phyloP scores from a whole-genome alignment of 208 protist genomes.

The Hexamita inflata region DNA sequence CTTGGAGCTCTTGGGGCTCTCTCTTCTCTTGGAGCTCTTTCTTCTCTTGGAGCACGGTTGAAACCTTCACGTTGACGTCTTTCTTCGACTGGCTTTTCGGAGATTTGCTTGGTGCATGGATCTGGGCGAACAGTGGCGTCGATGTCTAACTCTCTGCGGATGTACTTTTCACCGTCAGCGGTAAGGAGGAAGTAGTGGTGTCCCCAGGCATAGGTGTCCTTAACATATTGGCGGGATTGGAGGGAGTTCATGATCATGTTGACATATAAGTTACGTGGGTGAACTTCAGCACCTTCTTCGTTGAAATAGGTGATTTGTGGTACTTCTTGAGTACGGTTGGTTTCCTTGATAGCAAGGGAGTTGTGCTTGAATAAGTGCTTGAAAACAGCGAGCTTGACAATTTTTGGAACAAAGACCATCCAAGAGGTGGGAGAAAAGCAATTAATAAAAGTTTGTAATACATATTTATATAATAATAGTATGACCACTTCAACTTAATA shows the following conservation, averaged over 20 bases:
- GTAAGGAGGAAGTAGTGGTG: conserved; percentile 28
- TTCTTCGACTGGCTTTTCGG: background rate
- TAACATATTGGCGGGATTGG: conserved; percentile 18
- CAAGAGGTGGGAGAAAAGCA: too few species aligned
- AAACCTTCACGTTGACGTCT: background rate
- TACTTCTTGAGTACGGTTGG: background rate
- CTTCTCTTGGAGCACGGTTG: too few species aligned
- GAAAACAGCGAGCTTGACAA: conserved; percentile 6
- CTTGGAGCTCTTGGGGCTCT: too few species aligned
- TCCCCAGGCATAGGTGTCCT: conserved; percentile 22
- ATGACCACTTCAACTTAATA: too few species aligned
- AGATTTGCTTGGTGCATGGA: conserved; percentile 1
- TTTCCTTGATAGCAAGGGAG: conserved; percentile 16
- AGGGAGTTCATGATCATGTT: conserved; percentile 7
- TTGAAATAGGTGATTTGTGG: background rate
- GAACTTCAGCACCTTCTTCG: background rate
- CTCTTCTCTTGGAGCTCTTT: too few species aligned
- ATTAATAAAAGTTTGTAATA: too few species aligned
- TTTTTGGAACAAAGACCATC: conserved; percentile 26
- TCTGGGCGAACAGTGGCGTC: background rate
- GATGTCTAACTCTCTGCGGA: conserved; percentile 15
- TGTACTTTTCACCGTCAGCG: background rate
- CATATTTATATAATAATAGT: too few species aligned
- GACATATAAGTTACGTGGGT: background rate
- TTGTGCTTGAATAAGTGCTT: conserved; percentile 18